These are phyloP conservation scores for Cyphellophora europaea DNA, from an alignment of 2,329 filamentous ascomycete genomes.

Conservation along the genomic window DNA sequence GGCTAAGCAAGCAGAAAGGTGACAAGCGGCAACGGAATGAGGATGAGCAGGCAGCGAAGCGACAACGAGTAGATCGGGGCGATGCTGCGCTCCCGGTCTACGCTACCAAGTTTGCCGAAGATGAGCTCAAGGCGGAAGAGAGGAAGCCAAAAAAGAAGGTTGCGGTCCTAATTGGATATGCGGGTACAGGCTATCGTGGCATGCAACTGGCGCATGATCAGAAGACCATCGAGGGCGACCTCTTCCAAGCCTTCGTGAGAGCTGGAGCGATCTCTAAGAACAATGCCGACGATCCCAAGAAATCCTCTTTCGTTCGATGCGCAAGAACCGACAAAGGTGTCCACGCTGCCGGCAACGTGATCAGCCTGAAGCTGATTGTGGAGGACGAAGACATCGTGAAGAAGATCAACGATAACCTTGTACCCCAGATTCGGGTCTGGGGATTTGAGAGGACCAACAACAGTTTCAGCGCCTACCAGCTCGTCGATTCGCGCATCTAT, in stretches of 20 bases:
- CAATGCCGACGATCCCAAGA: constrained; percentile 93
- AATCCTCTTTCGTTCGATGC: constrained; percentile 87
- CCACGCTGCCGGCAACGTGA: constrained; percentile 89
- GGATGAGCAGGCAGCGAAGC: constrained; percentile 44
- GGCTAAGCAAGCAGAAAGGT: constrained; percentile 36
- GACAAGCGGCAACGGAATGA: constrained; percentile 45
- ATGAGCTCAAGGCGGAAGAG: constrained; percentile 81
- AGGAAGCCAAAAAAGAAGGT: constrained; percentile 92
- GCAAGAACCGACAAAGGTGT: constrained; percentile 96
- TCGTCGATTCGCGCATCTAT: constrained; percentile 92
- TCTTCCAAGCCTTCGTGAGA: constrained; percentile 84
- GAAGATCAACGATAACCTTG: constrained; percentile 81
- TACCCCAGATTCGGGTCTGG: constrained; percentile 89
- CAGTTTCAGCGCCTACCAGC: constrained; percentile 87
- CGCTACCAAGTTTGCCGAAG: constrained; percentile 54
- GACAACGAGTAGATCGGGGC: constrained; percentile 41
- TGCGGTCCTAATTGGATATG: constrained; percentile 89
- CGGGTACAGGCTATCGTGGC: constrained; percentile 91
- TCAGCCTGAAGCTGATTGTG: constrained; percentile 90
- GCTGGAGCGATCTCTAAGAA: constrained; percentile 93
- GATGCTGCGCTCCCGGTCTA: constrained; percentile 40
- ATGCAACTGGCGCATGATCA: constrained; percentile 70
- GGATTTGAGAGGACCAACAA: constrained; percentile 83
- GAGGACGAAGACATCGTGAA: constrained; percentile 80
- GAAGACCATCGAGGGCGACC: constrained; percentile 90